Percentiles rank a stretch among this genome's conserved stretches.
Conservation (phyloP, 176 grass and related monocot genomes). For the Lolium perenne region DNA sequence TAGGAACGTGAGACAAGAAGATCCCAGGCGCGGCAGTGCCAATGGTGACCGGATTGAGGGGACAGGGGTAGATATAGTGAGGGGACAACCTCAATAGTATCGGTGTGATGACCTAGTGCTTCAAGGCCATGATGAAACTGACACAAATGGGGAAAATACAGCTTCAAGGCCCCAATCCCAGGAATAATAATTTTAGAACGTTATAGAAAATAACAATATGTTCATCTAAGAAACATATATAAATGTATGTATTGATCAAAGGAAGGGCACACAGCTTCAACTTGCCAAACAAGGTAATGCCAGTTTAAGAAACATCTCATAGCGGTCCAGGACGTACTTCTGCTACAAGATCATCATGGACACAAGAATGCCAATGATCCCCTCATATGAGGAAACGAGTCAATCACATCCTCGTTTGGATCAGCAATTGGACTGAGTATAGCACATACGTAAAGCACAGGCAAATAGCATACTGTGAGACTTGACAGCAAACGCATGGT, state of each 20-base stretch:
- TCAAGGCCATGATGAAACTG: background rate
- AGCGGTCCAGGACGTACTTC: background rate
- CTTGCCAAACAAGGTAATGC: background rate
- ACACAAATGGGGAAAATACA: background rate
- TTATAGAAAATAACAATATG: background rate
- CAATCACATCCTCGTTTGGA: background rate
- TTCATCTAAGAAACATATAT: background rate
- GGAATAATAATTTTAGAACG: background rate
- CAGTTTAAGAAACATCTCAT: background rate
- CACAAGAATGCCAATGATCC: background rate
- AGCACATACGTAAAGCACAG: background rate
- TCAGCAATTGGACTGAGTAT: constrained; percentile 23
- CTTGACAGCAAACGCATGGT: constrained; percentile 9
- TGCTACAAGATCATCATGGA: background rate
- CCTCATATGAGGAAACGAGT: constrained; percentile 22
- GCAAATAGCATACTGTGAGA: constrained; percentile 21
- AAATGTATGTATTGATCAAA: background rate
- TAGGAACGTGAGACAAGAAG: too few relatives aligned
- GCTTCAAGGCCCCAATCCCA: too few relatives aligned
- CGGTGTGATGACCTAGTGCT: background rate
- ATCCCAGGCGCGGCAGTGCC: too few relatives aligned
- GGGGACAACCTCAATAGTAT: background rate
- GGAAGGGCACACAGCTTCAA: background rate
- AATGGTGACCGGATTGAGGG: too few relatives aligned
- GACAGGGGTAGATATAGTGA: too few relatives aligned